A percentile compares a stretch with the other conserved stretches of the same genome.
Evolutionary conservation across 495 filamentous ascomycete genomes (phyloP).

Genomic region (Pseudoneurospora amorphoporcata): DNA sequence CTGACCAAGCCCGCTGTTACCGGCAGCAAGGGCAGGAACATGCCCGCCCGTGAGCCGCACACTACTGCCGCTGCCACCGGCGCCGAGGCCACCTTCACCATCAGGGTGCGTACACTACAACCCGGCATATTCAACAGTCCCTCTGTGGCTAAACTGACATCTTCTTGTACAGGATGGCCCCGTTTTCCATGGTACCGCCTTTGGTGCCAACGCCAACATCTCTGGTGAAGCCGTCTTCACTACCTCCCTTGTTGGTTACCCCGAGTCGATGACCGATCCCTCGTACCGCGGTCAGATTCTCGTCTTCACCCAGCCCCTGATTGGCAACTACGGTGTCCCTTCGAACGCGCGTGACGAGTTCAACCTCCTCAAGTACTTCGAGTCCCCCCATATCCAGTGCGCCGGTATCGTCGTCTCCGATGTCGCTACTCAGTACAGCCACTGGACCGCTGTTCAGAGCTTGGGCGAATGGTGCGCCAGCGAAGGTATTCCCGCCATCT

Average conservation of each 20-base stretch:
- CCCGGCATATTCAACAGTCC: background rate
- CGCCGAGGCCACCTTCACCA: constrained; percentile 79
- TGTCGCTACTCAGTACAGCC: constrained; percentile 84
- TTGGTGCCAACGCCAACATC: constrained; percentile 83
- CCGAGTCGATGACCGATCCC: constrained; percentile 96
- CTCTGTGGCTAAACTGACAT: background rate
- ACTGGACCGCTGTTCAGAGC: constrained; percentile 97
- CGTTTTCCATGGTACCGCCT: constrained; percentile 87
- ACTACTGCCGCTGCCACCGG: constrained; percentile 54
- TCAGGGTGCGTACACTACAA: constrained; percentile 50
- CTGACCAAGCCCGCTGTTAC: constrained; percentile 42
- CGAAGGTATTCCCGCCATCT: constrained; percentile 92
- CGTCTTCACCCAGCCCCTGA: constrained; percentile 97
- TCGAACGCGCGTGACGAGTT: constrained; percentile 64
- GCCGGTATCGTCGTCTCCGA: constrained; percentile 93
- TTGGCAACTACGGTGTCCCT: constrained; percentile 96
- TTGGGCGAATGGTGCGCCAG: constrained; percentile 89
- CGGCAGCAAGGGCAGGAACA: constrained; percentile 53
- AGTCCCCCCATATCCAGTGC: constrained; percentile 94
- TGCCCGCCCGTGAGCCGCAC: constrained; percentile 29
- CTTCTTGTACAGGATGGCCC: constrained; percentile 54
- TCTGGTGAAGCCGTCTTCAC: constrained; percentile 94
- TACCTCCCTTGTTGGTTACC: constrained; percentile 87
- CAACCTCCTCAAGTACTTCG: constrained; percentile 83
- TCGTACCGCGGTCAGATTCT: constrained; percentile 98